Conservation (phyloP, 1,139 yeast genomes). For the Trichomonascaceae sp. region DNA sequence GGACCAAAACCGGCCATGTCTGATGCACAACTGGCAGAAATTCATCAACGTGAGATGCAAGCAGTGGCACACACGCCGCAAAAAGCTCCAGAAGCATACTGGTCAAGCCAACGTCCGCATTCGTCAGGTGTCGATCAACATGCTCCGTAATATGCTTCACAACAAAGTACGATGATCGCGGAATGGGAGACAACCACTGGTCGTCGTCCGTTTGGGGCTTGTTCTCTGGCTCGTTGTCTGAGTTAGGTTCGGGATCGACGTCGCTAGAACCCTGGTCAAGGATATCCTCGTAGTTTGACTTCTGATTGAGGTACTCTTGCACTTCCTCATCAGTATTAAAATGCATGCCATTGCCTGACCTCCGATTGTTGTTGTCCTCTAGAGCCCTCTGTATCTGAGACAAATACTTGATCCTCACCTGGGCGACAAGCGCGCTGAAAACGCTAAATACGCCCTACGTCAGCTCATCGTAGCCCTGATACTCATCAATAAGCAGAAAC, state of each 20-base stretch:
- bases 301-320: not conserved
- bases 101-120: constrained; percentile 45
- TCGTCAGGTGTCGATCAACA: constrained; percentile 59
- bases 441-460: constrained; percentile 66
- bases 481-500: constrained; percentile 65
- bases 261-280: no score
- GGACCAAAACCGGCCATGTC: constrained; percentile 45
- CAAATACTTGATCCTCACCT: constrained; percentile 17
- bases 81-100: constrained; percentile 44
- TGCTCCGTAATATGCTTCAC: constrained; percentile 52
- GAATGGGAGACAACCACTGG: constrained; percentile 54
- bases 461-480: constrained; percentile 64
- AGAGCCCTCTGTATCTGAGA: not conserved
- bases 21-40: constrained; percentile 57
- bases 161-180: constrained; percentile 42
- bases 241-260: not conserved
- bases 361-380: not conserved
- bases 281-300: not conserved
- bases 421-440: constrained; percentile 49
- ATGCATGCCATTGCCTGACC: not conserved
- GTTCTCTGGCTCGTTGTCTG: constrained; percentile 1
- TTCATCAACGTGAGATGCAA: constrained; percentile 46
- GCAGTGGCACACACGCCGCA: constrained; percentile 39
- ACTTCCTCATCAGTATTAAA: not conserved
- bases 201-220: constrained; percentile 21